A percentile compares a stretch with the other conserved stretches of the same genome.
Conservation (phyloP, 768 basidiomycete species). For the Lactarius sp. region DNA sequence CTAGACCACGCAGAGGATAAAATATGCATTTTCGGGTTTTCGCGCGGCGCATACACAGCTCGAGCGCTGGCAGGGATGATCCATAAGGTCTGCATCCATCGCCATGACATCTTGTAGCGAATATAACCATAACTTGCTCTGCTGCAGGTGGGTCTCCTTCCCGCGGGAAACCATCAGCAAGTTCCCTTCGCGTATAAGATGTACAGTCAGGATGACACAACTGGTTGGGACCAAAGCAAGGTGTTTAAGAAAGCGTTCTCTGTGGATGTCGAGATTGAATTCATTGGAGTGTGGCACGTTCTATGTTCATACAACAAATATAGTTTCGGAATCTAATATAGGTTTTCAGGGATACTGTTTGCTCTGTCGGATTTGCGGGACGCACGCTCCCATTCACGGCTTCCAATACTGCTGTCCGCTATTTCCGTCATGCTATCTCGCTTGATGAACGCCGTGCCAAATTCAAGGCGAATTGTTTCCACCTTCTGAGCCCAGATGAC, state of each 20-base stretch:
- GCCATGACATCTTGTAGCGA: neutral
- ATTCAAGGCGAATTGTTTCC: constrained; percentile 38
- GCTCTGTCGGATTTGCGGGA: constrained; percentile 63
- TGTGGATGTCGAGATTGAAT: constrained; percentile 67
- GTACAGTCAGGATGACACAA: constrained; percentile 54
- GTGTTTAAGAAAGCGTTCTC: constrained; percentile 74
- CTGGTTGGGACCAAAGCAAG: constrained; percentile 58
- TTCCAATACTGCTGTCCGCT: constrained; percentile 53
- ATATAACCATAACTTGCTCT: neutral
- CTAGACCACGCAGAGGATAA: constrained; percentile 65
- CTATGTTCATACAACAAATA: neutral
- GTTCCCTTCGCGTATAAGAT: constrained; percentile 77
- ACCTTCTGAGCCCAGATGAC: constrained; percentile 34
- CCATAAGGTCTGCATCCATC: constrained; percentile 43
- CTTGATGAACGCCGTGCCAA: constrained; percentile 65
- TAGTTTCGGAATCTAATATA: constrained; percentile 7
- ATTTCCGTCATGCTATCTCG: constrained; percentile 67
- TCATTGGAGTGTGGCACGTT: constrained; percentile 66
- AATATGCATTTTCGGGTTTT: constrained; percentile 79
- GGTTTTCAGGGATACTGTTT: constrained; percentile 60
- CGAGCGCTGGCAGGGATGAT: constrained; percentile 74
- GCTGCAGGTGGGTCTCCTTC: constrained; percentile 60
- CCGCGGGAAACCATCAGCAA: constrained; percentile 65
- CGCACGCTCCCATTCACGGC: constrained; percentile 61
- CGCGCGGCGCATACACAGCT: constrained; percentile 67